A percentile compares a stretch with the other conserved stretches of the same genome.
These are phyloP conservation scores for Candida ulmi DNA, from an alignment of 805 yeast species.

Conservation along the genomic window DNA sequence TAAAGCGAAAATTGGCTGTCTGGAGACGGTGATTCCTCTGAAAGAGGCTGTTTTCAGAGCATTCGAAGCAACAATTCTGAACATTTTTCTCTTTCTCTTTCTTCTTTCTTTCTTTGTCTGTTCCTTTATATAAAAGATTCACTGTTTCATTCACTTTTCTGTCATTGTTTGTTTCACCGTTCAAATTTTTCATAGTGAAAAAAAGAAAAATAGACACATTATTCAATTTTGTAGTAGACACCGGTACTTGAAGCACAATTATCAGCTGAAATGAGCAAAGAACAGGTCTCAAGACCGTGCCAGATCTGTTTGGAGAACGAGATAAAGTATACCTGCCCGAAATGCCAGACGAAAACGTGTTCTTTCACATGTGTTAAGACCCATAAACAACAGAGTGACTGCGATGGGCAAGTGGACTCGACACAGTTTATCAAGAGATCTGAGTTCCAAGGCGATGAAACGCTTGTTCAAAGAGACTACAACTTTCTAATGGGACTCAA, in stretches of 20 bases:
- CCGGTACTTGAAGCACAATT: no score
- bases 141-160: no score
- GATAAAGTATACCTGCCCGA: constrained; percentile 75
- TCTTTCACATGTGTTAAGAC: constrained; percentile 61
- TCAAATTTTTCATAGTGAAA: no score
- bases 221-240: no score
- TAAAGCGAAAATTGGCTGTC: constrained; percentile 2
- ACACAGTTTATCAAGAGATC: constrained; percentile 48
- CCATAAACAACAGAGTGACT: constrained; percentile 59
- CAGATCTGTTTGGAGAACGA: constrained; percentile 36
- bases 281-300: constrained; percentile 26
- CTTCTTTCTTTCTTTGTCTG: no score
- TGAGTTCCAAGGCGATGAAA: constrained; percentile 34
- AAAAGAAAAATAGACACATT: no score
- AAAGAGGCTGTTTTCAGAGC: background rate
- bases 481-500: constrained; percentile 61
- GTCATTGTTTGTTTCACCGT: no score
- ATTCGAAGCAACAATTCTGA: background rate
- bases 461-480: constrained; percentile 68
- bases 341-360: constrained; percentile 64
- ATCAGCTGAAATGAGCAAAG: constrained; percentile 1
- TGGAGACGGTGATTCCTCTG: background rate
- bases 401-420: constrained; percentile 64
- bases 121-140: no score
- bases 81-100: no score